These are phyloP conservation scores for Stemphylium beticola DNA, from an alignment of 2,329 filamentous ascomycete species.

Conservation along the genomic window DNA sequence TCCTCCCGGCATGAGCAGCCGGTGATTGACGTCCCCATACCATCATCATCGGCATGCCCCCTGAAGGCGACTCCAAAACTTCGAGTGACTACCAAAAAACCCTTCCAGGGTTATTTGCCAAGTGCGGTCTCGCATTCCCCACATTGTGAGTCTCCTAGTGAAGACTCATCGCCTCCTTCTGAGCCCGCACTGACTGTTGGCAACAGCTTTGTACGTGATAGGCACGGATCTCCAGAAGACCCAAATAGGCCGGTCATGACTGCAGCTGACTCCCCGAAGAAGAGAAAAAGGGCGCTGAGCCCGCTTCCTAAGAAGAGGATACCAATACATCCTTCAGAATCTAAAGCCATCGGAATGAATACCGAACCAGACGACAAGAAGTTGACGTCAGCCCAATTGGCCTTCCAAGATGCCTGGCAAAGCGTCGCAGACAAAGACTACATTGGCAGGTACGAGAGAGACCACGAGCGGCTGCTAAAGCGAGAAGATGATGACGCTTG, in stretches of 20 bases:
- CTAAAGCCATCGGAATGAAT: constrained; percentile 9
- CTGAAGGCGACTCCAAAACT: constrained; percentile 34
- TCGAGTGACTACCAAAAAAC: constrained; percentile 35
- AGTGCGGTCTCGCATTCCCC: constrained; percentile 35
- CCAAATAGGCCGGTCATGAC: constrained; percentile 34
- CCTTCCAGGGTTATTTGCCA: constrained; percentile 32
- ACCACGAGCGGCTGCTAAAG: constrained; percentile 30
- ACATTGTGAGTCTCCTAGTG: constrained; percentile 32
- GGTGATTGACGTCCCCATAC: constrained; percentile 25
- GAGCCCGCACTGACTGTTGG: constrained; percentile 5
- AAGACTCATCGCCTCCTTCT: background rate
- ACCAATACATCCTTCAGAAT: constrained; percentile 18
- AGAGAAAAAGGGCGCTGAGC: constrained; percentile 40
- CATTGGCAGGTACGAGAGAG: constrained; percentile 9
- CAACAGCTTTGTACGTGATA: constrained; percentile 42
- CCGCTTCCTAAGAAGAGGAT: constrained; percentile 20
- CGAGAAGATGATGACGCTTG: constrained; percentile 44
- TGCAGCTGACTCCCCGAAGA: constrained; percentile 42
- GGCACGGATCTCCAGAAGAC: constrained; percentile 29
- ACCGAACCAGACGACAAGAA: too few species aligned
- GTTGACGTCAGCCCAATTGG: too few species aligned
- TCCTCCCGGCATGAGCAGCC: constrained; percentile 28
- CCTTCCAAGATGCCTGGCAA: background rate
- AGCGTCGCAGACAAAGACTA: background rate
- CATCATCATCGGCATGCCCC: constrained; percentile 38